Base-by-base conservation (phyloP, 306 rosid species). In the Rubus parviflorus region DNA sequence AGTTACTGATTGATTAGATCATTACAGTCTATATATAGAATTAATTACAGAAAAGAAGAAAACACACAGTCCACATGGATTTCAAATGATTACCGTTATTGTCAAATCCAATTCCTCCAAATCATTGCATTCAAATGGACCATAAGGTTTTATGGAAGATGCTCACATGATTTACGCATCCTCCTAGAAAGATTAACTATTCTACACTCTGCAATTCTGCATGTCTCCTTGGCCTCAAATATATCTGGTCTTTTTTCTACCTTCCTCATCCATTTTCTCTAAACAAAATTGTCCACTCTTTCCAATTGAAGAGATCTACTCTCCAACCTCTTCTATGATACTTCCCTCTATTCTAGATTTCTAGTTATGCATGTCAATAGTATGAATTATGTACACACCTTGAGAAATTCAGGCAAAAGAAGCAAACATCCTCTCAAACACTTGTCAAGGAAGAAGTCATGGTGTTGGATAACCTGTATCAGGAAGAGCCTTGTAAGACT, bases 391-490 rank as follows among this genome's bases (percentile, higher is more conserved):
- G 73, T 71, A 85, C 97, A 66, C 78, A 95, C 98, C 98, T 95
- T 90, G 65, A 95, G 87, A 81, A 92, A 79, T 82, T 92, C 97
- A 41, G 98, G 97, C 84, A 90, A 87, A 79, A 88, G 90, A 83
- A 95, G 97, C 81, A 95, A 90, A 73, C 98, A 95, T 85, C 93
- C 97, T 77, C 97, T 85, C 83, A 95, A 85, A 79, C 98, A 92
- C 86, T 95, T 92, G 81, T 92, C 92, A 7, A 95, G 98, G 84
- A 95, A 92, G 87, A 88, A 86, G 77, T 95, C 98, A 63, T 95
- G 98, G 80, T 95, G 95, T 72, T 92, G 97, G 62, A 92, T 89
- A 80, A 95, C 98, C 98, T 95, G 97, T 79, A 85, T 70, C 83
- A 88, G 57, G 81, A 72, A 84, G 75, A 74, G 11, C 76, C 65